Conservation (phyloP, 306 rosid genomes). For the Medicago ruthenica region DNA sequence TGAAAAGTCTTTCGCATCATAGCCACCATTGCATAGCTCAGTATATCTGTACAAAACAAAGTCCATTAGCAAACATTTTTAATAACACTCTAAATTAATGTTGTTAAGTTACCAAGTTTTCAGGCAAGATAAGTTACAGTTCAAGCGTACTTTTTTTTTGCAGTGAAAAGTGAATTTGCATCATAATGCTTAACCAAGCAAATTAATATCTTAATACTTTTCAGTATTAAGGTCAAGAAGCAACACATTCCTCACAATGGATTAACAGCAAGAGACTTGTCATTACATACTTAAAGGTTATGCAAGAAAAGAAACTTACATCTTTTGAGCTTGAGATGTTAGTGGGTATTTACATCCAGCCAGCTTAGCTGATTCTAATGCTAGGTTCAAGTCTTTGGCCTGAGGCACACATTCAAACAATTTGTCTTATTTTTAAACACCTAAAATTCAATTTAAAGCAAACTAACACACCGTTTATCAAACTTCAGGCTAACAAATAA, state of each 20-base stretch:
- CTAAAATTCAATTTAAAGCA: neutral
- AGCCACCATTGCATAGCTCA: slow-evolving; percentile 68
- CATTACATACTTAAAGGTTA: neutral
- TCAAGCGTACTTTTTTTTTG: neutral
- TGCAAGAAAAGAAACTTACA: slow-evolving; percentile 56
- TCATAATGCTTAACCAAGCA: neutral
- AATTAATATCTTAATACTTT: neutral
- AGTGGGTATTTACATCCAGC: slow-evolving; percentile 68
- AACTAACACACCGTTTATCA: neutral
- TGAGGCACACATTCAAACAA: slow-evolving; percentile 42
- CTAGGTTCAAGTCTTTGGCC: slow-evolving; percentile 87
- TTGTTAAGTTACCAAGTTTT: neutral
- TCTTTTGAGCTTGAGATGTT: slow-evolving; percentile 72
- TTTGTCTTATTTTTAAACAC: slow-evolving; percentile 20
- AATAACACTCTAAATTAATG: neutral
- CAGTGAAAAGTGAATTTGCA: neutral
- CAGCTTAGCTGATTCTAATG: slow-evolving; percentile 74
- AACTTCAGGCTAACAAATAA: neutral
- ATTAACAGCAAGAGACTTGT: slow-evolving; percentile 27
- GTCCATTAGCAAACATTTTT: slow-evolving; percentile 15
- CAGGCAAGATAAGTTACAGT: no score
- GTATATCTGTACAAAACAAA: slow-evolving; percentile 58
- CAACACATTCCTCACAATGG: neutral
- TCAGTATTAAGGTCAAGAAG: slow-evolving; percentile 1
- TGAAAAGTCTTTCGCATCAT: slow-evolving; percentile 76